These are phyloP conservation scores for Dianthus caryophyllus DNA, from an alignment of 148 eudicot species.

Conservation along the genomic window DNA sequence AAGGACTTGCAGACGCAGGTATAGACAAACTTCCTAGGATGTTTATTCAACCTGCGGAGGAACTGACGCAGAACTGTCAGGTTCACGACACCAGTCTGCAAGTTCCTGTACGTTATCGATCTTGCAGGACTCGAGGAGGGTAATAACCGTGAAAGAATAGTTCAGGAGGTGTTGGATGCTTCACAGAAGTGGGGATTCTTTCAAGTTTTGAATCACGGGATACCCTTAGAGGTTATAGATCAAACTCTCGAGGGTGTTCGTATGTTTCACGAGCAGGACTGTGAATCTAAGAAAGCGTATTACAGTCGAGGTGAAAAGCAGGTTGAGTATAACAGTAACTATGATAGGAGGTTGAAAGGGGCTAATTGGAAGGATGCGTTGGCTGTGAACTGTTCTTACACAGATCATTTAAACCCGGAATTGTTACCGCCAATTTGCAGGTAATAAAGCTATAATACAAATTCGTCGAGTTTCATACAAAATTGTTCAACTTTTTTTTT, in stretches of 20 bases:
- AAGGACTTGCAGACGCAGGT: conserved; percentile 35
- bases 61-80: background rate
- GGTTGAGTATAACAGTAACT: conserved; percentile 5
- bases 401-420: conserved; percentile 27
- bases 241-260: conserved; percentile 22
- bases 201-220: conserved; percentile 34
- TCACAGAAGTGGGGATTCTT: conserved; percentile 36
- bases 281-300: conserved; percentile 28
- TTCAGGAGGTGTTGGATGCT: conserved; percentile 21
- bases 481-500: too few species aligned
- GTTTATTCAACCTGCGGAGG: background rate
- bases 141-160: conserved; percentile 2
- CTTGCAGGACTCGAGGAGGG: conserved; percentile 5
- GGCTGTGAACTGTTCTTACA: conserved; percentile 15
- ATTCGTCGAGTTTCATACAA: too few species aligned
- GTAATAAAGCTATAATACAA: too few species aligned
- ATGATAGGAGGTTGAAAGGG: conserved; percentile 8
- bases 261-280: conserved; percentile 36
- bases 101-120: conserved; percentile 28
- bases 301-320: conserved; percentile 27
- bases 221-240: conserved; percentile 20
- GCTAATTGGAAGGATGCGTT: conserved; percentile 43
- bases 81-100: background rate
- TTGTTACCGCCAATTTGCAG: conserved; percentile 37
- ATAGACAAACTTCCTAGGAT: conserved; percentile 19